These are phyloP conservation scores for Yarrowia deformans DNA, from an alignment of 805 yeast species.

Conservation along the genomic window DNA sequence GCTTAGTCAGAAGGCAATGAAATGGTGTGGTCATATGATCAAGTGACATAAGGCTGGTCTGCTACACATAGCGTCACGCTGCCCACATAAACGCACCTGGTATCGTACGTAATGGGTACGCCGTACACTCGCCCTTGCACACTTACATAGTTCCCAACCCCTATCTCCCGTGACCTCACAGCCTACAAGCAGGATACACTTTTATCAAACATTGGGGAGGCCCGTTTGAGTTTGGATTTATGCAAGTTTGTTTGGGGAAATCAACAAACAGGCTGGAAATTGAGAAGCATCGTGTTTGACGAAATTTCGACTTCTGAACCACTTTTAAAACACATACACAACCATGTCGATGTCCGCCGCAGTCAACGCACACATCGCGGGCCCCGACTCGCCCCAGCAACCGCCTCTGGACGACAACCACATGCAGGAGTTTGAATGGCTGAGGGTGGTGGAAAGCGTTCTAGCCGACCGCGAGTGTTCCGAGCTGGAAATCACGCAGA, in stretches of 20 bases:
- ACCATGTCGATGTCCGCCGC: conserved; percentile 2
- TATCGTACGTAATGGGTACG: no score
- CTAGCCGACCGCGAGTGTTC: conserved; percentile 14
- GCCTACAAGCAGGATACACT: conserved; percentile 21
- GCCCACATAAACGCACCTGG: no score
- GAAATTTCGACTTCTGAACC: background rate
- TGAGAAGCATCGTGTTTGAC: background rate
- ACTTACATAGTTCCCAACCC: conserved; percentile 9
- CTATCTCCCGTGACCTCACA: conserved; percentile 24
- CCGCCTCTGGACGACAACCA: conserved; percentile 1
- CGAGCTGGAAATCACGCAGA: conserved; percentile 4
- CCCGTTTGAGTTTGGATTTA: background rate
- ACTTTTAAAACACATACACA: background rate
- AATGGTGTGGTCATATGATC: no score
- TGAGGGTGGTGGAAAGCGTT: conserved; percentile 10
- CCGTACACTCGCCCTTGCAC: no score
- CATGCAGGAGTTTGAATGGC: conserved; percentile 20
- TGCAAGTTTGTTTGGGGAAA: conserved; percentile 23
- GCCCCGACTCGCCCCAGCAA: background rate
- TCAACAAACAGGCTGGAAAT: conserved; percentile 30
- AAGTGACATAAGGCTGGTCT: no score
- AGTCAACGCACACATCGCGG: background rate
- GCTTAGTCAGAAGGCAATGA: background rate
- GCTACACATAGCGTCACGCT: no score
- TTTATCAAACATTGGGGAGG: conserved; percentile 6